phyloP scores from a whole-genome alignment of 768 basidiomycete species.

The Rhizopogon vinicolor region DNA sequence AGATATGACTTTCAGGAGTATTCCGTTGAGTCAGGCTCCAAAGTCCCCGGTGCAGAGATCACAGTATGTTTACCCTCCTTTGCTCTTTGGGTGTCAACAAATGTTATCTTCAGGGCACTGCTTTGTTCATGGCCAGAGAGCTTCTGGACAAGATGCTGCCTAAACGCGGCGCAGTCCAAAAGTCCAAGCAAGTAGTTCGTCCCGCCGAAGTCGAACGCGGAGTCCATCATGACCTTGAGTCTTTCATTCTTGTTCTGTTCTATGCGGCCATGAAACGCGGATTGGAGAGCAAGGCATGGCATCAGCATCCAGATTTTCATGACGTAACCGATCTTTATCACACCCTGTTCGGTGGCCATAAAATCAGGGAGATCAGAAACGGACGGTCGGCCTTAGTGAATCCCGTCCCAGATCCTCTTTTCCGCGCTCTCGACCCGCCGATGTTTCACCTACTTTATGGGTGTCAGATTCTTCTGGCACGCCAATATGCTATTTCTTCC shows the following conservation, averaged over 20 bases:
- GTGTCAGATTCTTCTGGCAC: too few species aligned
- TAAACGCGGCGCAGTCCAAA: too few species aligned
- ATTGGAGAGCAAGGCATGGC: background rate
- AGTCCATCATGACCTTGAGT: background rate
- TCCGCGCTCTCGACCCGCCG: too few species aligned
- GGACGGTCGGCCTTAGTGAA: too few species aligned
- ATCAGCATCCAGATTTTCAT: background rate
- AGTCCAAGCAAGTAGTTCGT: too few species aligned
- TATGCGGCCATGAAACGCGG: background rate
- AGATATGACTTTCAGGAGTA: background rate
- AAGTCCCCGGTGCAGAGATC: background rate
- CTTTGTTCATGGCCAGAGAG: background rate
- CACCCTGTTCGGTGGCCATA: too few species aligned
- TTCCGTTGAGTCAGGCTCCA: background rate
- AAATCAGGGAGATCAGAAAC: too few species aligned
- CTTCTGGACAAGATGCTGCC: background rate
- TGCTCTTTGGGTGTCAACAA: background rate
- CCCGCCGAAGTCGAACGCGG: background rate
- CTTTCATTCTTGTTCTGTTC: background rate
- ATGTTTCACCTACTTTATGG: too few species aligned
- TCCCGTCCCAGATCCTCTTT: too few species aligned
- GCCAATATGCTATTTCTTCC: too few species aligned
- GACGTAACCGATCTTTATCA: too few species aligned
- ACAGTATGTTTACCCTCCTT: background rate
- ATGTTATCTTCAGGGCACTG: background rate